Evolutionary conservation across 495 filamentous ascomycete genomes (phyloP).

Genomic region (Bathelium albidoporum): DNA sequence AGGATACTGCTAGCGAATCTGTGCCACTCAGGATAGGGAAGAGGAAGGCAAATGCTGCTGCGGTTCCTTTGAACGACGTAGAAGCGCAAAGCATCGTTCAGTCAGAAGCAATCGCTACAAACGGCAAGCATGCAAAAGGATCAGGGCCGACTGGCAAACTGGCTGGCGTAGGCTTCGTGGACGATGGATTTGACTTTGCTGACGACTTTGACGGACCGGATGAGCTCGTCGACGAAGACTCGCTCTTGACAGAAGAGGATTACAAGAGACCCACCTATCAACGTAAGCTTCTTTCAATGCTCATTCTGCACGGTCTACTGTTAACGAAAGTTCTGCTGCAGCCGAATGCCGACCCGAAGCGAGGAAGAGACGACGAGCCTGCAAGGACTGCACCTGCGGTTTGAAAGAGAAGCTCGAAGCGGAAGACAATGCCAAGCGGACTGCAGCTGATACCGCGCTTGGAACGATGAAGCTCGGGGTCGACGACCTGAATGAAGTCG

Average conservation of each 20-base stretch:
- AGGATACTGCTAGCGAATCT: slow-evolving; percentile 50
- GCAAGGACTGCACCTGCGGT: slow-evolving; percentile 97
- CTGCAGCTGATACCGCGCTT: slow-evolving; percentile 49
- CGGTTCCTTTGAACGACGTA: slow-evolving; percentile 23
- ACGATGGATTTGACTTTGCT: slow-evolving; percentile 60
- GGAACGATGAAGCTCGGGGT: slow-evolving; percentile 61
- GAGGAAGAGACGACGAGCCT: slow-evolving; percentile 80
- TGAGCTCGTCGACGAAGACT: slow-evolving; percentile 84
- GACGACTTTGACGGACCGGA: slow-evolving; percentile 44
- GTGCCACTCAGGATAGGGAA: slow-evolving; percentile 67
- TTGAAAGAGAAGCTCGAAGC: slow-evolving; percentile 67
- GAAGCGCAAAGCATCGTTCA: slow-evolving; percentile 19
- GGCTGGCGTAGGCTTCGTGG: slow-evolving; percentile 60
- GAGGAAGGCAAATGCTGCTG: slow-evolving; percentile 44
- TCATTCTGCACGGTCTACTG: not conserved
- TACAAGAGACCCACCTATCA: slow-evolving; percentile 49
- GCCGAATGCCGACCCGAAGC: slow-evolving; percentile 72
- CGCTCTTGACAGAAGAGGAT: slow-evolving; percentile 73
- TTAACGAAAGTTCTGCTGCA: slow-evolving; percentile 8
- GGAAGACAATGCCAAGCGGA: slow-evolving; percentile 64
- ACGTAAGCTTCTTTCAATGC: slow-evolving; percentile 4
- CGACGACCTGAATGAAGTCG: slow-evolving; percentile 75
- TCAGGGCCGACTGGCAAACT: slow-evolving; percentile 28
- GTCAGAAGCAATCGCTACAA: slow-evolving; percentile 8
- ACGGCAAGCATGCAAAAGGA: slow-evolving; percentile 19